Base-by-base conservation (phyloP, 345 rosid genomes). In the Populus alba region DNA sequence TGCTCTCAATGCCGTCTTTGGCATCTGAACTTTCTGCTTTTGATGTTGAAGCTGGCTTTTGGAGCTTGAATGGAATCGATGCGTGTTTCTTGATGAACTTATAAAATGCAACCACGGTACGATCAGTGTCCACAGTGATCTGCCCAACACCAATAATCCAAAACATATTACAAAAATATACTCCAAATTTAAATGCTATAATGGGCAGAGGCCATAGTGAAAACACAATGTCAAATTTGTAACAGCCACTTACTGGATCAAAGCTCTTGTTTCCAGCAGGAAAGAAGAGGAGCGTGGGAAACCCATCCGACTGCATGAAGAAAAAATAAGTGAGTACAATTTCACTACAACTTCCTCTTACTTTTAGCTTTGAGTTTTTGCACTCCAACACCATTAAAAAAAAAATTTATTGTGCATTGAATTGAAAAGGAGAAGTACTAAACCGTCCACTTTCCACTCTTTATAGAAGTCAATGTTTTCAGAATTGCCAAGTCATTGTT, bases 181-280 rank as follows among this genome's bases (percentile, higher is more conserved):
- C 12, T 13, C 15, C n/a, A 5, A 39, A 20, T 12, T 8, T 12
- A 15, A 31, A 59, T 7, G 12, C 39, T 57, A n/a, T 55, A 51
- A 55, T 62, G 43, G 25, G 31, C 66, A 69, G 6, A 33, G 7
- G 35, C 20, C 17, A 17, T 22, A 47, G 6, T 22, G 62, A 55
- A 43, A 73, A n/a, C 45, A 8, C 47, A 25, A 57, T 13, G 18
- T 23, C 61, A 37, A 17, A 20, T 3, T 8, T 62, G 35, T 65
- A 27, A 16, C 68, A 41, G 45, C 61, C 39, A 77, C 92, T 90
- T 87, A 96, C 99, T 3, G 99, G 98, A 75, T 96, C 95, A 61
- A 91, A 96, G 81, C 97, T 91, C 88, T 94, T 97, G 90, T 94
- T 96, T 76, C 99, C 97, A 25, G 99, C 98, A 38, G 98, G 98